Conservation (phyloP, 2,329 filamentous ascomycete species). For the Tolypocladium ovalisporum region DNA sequence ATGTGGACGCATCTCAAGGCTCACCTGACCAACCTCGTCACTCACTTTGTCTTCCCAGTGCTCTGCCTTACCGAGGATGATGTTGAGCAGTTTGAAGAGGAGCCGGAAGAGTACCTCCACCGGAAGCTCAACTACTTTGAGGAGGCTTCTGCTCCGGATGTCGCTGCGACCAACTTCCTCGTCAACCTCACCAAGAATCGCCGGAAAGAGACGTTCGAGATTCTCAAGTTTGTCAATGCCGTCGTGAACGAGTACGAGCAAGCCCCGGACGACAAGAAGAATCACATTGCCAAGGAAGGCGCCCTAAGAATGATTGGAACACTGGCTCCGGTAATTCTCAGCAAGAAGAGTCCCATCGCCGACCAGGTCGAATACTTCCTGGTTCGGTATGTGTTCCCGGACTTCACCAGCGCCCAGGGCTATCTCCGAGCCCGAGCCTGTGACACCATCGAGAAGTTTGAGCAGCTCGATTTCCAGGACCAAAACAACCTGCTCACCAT, state of each 20-base stretch:
- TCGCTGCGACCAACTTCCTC: constrained; percentile 92
- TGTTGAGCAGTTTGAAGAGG: constrained; percentile 83
- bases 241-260: constrained; percentile 89
- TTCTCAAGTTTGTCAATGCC: constrained; percentile 88
- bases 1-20: constrained; percentile 95
- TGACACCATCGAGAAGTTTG: constrained; percentile 96
- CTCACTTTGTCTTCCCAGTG: constrained; percentile 91
- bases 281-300: constrained; percentile 91
- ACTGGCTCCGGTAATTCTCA: constrained; percentile 82
- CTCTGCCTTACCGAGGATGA: constrained; percentile 89
- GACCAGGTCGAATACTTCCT: constrained; percentile 98
- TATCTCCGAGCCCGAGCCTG: constrained; percentile 91
- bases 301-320: constrained; percentile 96
- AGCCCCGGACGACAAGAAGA: constrained; percentile 78
- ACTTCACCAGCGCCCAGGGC: constrained; percentile 86
- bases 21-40: constrained; percentile 85
- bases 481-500: constrained; percentile 90
- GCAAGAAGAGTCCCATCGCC: constrained; percentile 96
- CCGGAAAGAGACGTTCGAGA: constrained; percentile 90
- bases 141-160: constrained; percentile 88
- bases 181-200: constrained; percentile 89
- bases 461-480: constrained; percentile 94
- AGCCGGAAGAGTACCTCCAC: constrained; percentile 94
- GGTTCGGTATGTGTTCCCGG: constrained; percentile 94
- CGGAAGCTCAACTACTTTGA: constrained; percentile 97